Evolutionary conservation across 495 filamentous ascomycete species (phyloP).

Genomic region (Penicillium pulvis): DNA sequence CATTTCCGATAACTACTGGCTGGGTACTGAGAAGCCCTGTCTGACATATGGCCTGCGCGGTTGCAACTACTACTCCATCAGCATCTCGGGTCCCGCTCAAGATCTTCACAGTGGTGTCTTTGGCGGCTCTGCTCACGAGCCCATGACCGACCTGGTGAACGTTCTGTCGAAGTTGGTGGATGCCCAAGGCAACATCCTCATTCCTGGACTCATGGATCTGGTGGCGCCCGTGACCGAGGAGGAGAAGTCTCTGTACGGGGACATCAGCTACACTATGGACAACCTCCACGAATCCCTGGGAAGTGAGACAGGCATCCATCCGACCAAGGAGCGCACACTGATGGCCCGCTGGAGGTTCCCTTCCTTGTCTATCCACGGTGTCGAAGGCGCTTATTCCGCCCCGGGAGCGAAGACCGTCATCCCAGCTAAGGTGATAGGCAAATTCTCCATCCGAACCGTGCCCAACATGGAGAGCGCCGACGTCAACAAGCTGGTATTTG

Average conservation of each 20-base stretch:
- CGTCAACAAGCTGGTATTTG: slow-evolving; percentile 81
- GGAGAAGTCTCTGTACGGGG: slow-evolving; percentile 79
- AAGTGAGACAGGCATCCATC: slow-evolving; percentile 78
- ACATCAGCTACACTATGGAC: slow-evolving; percentile 92
- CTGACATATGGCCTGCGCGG: slow-evolving; percentile 97
- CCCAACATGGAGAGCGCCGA: slow-evolving; percentile 93
- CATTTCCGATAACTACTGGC: slow-evolving; percentile 99
- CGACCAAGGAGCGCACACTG: slow-evolving; percentile 82
- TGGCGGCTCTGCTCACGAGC: slow-evolving; percentile 92
- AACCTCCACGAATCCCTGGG: slow-evolving; percentile 90
- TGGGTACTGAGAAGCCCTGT: slow-evolving; percentile 96
- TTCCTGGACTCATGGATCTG: slow-evolving; percentile 86
- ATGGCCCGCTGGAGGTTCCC: slow-evolving; percentile 97
- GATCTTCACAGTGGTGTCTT: slow-evolving; percentile 97
- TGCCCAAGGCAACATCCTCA: slow-evolving; percentile 82
- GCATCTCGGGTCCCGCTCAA: slow-evolving; percentile 83
- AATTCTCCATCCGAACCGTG: slow-evolving; percentile 97
- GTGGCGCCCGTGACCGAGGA: slow-evolving; percentile 85
- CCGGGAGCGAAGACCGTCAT: slow-evolving; percentile 98
- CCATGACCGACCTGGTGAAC: slow-evolving; percentile 92
- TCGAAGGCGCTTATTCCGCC: slow-evolving; percentile 94
- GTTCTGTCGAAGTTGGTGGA: slow-evolving; percentile 84
- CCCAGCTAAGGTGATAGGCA: slow-evolving; percentile 93
- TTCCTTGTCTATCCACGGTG: slow-evolving; percentile 90
- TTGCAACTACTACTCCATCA: slow-evolving; percentile 93